Base-by-base conservation (phyloP, 768 basidiomycete species). In the Russula sp. region DNA sequence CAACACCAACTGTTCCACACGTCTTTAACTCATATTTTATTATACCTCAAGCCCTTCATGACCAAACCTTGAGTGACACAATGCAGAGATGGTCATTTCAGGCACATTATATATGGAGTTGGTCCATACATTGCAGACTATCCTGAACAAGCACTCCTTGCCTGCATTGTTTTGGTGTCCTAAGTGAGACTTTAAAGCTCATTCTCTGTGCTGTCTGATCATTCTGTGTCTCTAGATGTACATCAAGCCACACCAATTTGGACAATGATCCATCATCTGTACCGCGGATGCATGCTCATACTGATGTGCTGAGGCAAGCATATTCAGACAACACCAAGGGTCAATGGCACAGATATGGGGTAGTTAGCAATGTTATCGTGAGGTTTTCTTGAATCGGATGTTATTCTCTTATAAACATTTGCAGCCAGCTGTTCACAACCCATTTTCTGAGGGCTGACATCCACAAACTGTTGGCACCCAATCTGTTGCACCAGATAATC, bases 71-170 rank as follows among this genome's bases (percentile, higher is more conserved):
- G 14, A 11, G 45, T 46, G 2, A 16, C 14, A 9, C n/a, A 38
- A 13, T 51, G 50, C 14, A 2, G 7, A 1, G 74, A 77, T 68
- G 72, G 73, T 1, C 73, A 76, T 48, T 75, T 64, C 60, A 69
- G 69, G 0, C 63, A 69, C n/a, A n/a, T n/a, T n/a, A n/a, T n/a
- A n/a, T n/a, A n/a, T n/a, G n/a, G n/a, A n/a, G n/a, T n/a, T n/a
- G 74, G 74, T 0, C 74, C 74, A 8, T 74, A 72, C 60, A 76
- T 76, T 55, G 74, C 74, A 1, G 73, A 76, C 57, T 76, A 76
- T 62, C 75, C 75, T 0, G 74, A 76, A 58, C 75, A 77, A 57
- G 73, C 71, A 0, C 70, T 59, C 53, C 60, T 75, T 0, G n/a
- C 45, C 2, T 20, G 20, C 22, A 46, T 46, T 16, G 45, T 46